Evolutionary conservation across 1,284 basidiomycete genomes (phyloP), one percentile per base, ranked within the genome.

Genomic region (Dichomitus squalens): DNA sequence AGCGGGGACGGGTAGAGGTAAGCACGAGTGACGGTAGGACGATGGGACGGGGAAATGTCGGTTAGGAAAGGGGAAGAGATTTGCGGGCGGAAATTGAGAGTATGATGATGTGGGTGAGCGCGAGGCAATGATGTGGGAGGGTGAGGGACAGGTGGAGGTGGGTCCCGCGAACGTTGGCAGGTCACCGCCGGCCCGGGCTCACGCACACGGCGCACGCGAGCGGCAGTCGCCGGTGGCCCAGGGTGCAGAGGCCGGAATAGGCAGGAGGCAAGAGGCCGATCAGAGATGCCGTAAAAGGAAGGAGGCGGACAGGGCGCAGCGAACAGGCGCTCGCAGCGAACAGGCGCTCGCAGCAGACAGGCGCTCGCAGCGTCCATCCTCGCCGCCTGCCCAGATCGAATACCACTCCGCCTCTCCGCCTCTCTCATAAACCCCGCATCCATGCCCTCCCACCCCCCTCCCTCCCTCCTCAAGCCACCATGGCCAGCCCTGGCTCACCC

Each of bases 201-300:
- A n/a, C n/a, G n/a, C n/a, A n/a, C n/a, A n/a, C n/a, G n/a, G n/a
- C n/a, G n/a, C n/a, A n/a, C n/a, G n/a, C n/a, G n/a, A n/a, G n/a
- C n/a, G n/a, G n/a, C n/a, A n/a, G n/a, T n/a, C n/a, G n/a, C n/a
- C n/a, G n/a, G n/a, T n/a, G n/a, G n/a, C n/a, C n/a, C n/a, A n/a
- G n/a, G n/a, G n/a, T 11, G 29, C 29, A 11, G 29, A 11, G 25
- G 4, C 27, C 25, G 23, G 16, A 11, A 31, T 39, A 16, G 33
- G 41, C 54, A 16, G 31, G 44, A 48, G 52, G 52, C 48, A 58
- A 48, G 29, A 46, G 41, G 52, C 57, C 57, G 57, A 58, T 58
- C 57, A 58, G 36, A 33, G 18, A 12, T 25, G 55, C 55, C 55
- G 55, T 49, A 57, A 57, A 9, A 11, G 31, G 47, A 41, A 41